Evolutionary conservation across 805 yeast species (phyloP).

Genomic region (Yamadazyma tumulicola): DNA sequence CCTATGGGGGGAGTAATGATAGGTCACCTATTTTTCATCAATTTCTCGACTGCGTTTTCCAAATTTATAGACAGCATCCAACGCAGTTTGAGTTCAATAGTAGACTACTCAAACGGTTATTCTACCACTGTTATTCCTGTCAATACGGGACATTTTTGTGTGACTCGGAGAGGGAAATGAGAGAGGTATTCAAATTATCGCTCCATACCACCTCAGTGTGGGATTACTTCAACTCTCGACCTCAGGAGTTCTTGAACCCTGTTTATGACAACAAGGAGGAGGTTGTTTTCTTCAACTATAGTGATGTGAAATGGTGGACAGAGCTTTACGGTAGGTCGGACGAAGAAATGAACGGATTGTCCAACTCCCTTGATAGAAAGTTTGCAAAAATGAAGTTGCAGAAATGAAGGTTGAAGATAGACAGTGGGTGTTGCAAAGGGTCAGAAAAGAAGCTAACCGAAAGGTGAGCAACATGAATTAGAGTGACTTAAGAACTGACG

Average conservation of each 20-base stretch:
- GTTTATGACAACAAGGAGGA: slow-evolving; percentile 34
- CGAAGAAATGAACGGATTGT: slow-evolving; percentile 46
- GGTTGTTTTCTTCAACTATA: slow-evolving; percentile 57
- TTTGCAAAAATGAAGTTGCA: slow-evolving; percentile 35
- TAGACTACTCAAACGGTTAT: slow-evolving; percentile 74
- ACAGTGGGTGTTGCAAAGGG: too few relatives aligned
- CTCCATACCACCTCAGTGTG: slow-evolving; percentile 73
- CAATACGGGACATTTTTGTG: slow-evolving; percentile 90
- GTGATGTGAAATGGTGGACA: slow-evolving; percentile 81
- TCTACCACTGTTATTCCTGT: slow-evolving; percentile 88
- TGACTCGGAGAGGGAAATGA: slow-evolving; percentile 64
- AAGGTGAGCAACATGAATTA: too few relatives aligned
- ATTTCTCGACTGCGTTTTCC: slow-evolving; percentile 86
- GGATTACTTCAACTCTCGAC: slow-evolving; percentile 86
- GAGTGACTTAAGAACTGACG: too few relatives aligned
- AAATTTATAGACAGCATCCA: slow-evolving; percentile 69
- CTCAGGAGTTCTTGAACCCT: slow-evolving; percentile 61
- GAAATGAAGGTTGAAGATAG: not conserved
- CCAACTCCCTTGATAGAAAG: slow-evolving; percentile 37
- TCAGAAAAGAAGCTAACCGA: too few relatives aligned
- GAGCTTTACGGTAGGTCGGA: slow-evolving; percentile 77
- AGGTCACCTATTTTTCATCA: slow-evolving; percentile 90
- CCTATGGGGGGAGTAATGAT: slow-evolving; percentile 37
- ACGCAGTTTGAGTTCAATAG: slow-evolving; percentile 81
- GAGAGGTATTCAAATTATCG: slow-evolving; percentile 31